Percentiles rank a stretch among this genome's conserved stretches.
These are phyloP conservation scores for Cystobasidium pallidum DNA, from an alignment of 1,284 basidiomycete species.

Conservation along the genomic window DNA sequence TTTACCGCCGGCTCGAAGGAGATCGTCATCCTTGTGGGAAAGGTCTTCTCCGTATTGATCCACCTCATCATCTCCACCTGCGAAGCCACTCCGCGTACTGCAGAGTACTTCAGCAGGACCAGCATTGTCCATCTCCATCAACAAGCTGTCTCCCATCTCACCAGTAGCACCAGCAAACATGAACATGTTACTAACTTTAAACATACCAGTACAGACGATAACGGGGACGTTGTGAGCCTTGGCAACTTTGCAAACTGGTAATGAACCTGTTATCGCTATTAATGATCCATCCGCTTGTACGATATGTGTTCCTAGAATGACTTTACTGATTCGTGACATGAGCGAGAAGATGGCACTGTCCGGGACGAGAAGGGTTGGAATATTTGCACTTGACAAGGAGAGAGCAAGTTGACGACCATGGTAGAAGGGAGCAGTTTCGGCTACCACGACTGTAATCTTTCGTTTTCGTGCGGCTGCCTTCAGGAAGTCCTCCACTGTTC, in stretches of 20 bases:
- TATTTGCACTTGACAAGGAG: constrained; percentile 73
- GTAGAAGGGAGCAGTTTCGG: constrained; percentile 88
- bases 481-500: constrained; percentile 91
- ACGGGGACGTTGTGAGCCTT: constrained; percentile 88
- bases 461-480: constrained; percentile 85
- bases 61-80: constrained; percentile 24
- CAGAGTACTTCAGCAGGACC: constrained; percentile 80
- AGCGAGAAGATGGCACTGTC: constrained; percentile 93
- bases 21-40: constrained; percentile 58
- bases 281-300: constrained; percentile 95
- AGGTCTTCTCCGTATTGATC: constrained; percentile 62
- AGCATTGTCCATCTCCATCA: constrained; percentile 81
- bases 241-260: constrained; percentile 85
- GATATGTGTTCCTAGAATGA: constrained; percentile 83
- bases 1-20: constrained; percentile 63
- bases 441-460: constrained; percentile 94
- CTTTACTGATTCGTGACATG: constrained; percentile 96
- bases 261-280: constrained; percentile 82
- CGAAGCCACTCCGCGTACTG: constrained; percentile 54
- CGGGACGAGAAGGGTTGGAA: constrained; percentile 92
- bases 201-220: constrained; percentile 91
- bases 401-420: constrained; percentile 83
- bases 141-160: constrained; percentile 64
- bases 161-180: constrained; percentile 78
- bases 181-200: constrained; percentile 94